Conservation (phyloP, 1,284 basidiomycete species). For the Ceratobasidium sp. region DNA sequence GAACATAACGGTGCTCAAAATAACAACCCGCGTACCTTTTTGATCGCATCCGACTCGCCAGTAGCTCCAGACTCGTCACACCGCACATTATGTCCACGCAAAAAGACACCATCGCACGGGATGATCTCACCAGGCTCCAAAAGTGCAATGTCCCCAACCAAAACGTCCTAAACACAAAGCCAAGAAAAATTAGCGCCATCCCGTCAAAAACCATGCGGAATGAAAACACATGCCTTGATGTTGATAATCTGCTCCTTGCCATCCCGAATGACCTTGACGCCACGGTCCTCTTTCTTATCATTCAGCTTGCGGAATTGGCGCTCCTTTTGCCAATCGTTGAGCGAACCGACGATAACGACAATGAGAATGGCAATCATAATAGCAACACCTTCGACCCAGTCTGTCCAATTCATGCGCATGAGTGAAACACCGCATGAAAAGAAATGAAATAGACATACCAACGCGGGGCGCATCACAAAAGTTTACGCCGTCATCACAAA, state of each 20-base stretch:
- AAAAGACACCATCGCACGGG: constrained; percentile 95
- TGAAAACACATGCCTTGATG: constrained; percentile 69
- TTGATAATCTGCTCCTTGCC: constrained; percentile 86
- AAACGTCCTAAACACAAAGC: constrained; percentile 72
- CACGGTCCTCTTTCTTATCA: constrained; percentile 95
- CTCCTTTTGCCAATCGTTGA: constrained; percentile 98
- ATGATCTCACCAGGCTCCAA: constrained; percentile 96
- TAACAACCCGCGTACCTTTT: constrained; percentile 64
- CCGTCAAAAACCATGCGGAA: background rate
- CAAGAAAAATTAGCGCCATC: background rate
- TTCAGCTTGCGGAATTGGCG: constrained; percentile 94
- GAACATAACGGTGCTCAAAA: too few species aligned
- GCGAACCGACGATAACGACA: constrained; percentile 87
- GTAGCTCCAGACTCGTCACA: constrained; percentile 98
- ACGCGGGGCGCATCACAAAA: constrained; percentile 70
- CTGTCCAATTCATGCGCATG: constrained; percentile 58
- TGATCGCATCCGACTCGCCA: constrained; percentile 95
- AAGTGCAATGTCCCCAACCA: constrained; percentile 93
- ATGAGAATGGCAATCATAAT: constrained; percentile 92
- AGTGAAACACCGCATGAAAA: constrained; percentile 45
- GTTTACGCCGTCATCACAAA: constrained; percentile 58
- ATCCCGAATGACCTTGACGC: constrained; percentile 90
- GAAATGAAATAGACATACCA: constrained; percentile 6
- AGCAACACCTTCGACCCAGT: constrained; percentile 99
- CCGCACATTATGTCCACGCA: constrained; percentile 92